Evolutionary conservation across 2,329 filamentous ascomycete genomes (phyloP).

Genomic region (Botrytis fabae): DNA sequence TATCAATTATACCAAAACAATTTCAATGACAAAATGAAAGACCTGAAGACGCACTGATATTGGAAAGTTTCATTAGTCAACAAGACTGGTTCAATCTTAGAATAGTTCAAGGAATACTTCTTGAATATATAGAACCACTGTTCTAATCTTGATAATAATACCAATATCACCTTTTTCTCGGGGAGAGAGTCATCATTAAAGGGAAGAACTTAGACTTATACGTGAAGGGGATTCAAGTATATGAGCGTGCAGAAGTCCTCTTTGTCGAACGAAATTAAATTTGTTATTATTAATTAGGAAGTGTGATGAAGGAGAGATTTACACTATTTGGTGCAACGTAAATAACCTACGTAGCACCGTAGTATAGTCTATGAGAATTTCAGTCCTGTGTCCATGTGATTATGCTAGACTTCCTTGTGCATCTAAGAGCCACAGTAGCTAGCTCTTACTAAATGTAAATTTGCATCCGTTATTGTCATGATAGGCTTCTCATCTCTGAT

Average conservation of each 20-base stretch:
- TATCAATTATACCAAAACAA: not conserved
- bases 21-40: no score
- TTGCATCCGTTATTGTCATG: not conserved
- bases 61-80: not conserved
- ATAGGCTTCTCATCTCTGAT: not conserved
- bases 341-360: not conserved
- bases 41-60: no score
- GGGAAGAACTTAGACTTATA: not conserved
- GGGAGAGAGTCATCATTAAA: not conserved
- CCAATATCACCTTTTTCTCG: not conserved
- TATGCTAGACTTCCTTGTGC: no score
- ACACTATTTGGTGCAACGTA: not conserved
- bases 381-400: no score
- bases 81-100: not conserved
- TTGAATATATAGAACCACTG: not conserved
- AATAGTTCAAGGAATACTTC: not conserved
- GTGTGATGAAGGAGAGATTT: not conserved
- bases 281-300: not conserved
- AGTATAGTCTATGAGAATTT: not conserved
- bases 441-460: not conserved
- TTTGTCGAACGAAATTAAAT: not conserved
- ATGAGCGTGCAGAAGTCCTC: not conserved
- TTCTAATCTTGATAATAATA: not conserved
- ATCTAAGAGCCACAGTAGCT: not conserved
- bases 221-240: not conserved